Percentiles rank a stretch among this genome's conserved stretches.
phyloP scores from a whole-genome alignment of 1,284 basidiomycete species.

The Boletellus deceptivus region DNA sequence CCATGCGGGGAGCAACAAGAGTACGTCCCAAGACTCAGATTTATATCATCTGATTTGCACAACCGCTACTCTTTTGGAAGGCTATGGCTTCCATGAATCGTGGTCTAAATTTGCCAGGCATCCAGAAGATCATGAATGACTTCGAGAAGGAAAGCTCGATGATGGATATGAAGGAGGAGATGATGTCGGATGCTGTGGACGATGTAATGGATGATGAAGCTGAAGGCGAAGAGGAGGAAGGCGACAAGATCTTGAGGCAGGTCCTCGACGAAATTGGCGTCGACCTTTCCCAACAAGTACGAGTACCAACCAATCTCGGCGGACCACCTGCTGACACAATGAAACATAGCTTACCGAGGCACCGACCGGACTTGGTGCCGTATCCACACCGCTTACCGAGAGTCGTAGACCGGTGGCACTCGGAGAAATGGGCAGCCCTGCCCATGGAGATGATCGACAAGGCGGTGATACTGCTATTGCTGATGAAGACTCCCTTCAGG shows the following conservation, averaged over 20 bases:
- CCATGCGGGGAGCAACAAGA: slow-evolving; percentile 96
- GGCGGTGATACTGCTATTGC: slow-evolving; percentile 46
- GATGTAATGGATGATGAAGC: slow-evolving; percentile 95
- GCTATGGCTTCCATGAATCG: slow-evolving; percentile 99
- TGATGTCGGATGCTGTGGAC: slow-evolving; percentile 99
- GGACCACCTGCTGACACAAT: slow-evolving; percentile 8
- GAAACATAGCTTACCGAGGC: slow-evolving; percentile 73
- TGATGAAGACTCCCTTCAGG: slow-evolving; percentile 89
- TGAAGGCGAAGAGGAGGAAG: slow-evolving; percentile 94
- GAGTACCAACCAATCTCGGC: slow-evolving; percentile 15
- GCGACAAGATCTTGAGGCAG: slow-evolving; percentile 94
- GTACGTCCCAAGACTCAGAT: slow-evolving; percentile 46
- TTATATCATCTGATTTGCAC: slow-evolving; percentile 2
- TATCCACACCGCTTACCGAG: slow-evolving; percentile 61
- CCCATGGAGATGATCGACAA: slow-evolving; percentile 36
- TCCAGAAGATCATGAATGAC: slow-evolving; percentile 96
- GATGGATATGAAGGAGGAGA: slow-evolving; percentile 99
- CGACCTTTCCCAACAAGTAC: slow-evolving; percentile 85
- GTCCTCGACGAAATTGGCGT: slow-evolving; percentile 98
- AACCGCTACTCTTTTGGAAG: slow-evolving; percentile 40
- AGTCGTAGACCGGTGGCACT: slow-evolving; percentile 78
- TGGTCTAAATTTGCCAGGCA: slow-evolving; percentile 90
- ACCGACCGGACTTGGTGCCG: slow-evolving; percentile 64
- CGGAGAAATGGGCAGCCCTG: slow-evolving; percentile 56
- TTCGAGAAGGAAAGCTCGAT: slow-evolving; percentile 96